Evolutionary conservation across 2,329 filamentous ascomycete species (phyloP).

Genomic region (Diaporthe velutina): DNA sequence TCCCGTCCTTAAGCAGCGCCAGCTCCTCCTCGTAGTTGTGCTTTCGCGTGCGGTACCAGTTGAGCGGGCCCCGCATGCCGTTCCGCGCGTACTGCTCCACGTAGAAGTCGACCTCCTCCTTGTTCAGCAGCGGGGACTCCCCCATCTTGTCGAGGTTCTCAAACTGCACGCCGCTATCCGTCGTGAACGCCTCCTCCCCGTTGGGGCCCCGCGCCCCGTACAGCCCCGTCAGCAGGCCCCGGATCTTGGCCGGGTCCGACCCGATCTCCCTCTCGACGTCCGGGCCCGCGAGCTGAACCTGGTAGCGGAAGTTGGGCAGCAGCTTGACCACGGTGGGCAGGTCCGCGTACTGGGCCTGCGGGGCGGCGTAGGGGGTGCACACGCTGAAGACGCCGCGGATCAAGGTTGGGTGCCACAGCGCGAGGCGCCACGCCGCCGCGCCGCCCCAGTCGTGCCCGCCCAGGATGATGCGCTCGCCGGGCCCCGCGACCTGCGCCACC

Average conservation of each 20-base stretch:
- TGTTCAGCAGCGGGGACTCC: slow-evolving; percentile 70
- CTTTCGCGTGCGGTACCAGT: slow-evolving; percentile 86
- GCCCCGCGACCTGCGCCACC: slow-evolving; percentile 63
- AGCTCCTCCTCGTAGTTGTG: slow-evolving; percentile 84
- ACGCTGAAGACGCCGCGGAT: slow-evolving; percentile 82
- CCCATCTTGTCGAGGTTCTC: slow-evolving; percentile 71
- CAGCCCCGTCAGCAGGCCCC: slow-evolving; percentile 77
- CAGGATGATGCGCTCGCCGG: slow-evolving; percentile 74
- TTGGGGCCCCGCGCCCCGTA: slow-evolving; percentile 75
- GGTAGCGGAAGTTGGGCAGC: slow-evolving; percentile 82
- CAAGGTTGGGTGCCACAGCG: slow-evolving; percentile 79
- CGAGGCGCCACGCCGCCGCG: slow-evolving; percentile 78
- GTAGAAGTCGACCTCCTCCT: slow-evolving; percentile 84
- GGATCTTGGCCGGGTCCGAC: slow-evolving; percentile 69
- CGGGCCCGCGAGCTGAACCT: slow-evolving; percentile 81
- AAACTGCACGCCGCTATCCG: slow-evolving; percentile 72
- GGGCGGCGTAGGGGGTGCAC: slow-evolving; percentile 79
- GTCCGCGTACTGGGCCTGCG: slow-evolving; percentile 66
- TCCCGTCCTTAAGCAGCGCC: slow-evolving; percentile 68
- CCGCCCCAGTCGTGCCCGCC: slow-evolving; percentile 94
- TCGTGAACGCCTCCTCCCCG: slow-evolving; percentile 69
- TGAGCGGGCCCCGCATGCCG: slow-evolving; percentile 83
- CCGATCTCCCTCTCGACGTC: slow-evolving; percentile 72
- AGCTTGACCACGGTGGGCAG: slow-evolving; percentile 68
- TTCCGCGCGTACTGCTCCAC: slow-evolving; percentile 76